Evolutionary conservation across 208 protist genomes (phyloP).

Genomic region (Crithidia thermophila): DNA sequence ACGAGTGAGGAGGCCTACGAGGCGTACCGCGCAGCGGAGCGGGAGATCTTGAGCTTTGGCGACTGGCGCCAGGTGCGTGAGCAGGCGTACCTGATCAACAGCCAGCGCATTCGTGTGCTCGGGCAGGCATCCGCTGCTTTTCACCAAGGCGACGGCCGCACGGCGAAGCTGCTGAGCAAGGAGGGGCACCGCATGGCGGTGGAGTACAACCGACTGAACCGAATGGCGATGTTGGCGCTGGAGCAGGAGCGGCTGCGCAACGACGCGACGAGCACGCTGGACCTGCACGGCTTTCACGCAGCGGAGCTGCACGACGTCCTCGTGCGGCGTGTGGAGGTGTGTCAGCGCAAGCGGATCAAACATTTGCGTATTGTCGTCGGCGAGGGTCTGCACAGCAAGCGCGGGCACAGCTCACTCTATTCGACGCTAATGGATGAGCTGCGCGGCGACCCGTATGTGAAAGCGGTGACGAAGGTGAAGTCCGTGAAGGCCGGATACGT

Average conservation of each 20-base stretch:
- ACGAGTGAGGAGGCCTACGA: conserved; percentile 36
- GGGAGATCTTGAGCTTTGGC: conserved; percentile 49
- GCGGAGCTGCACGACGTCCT: conserved; percentile 74
- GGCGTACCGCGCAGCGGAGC: conserved; percentile 40
- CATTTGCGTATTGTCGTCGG: conserved; percentile 64
- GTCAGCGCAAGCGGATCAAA: conserved; percentile 42
- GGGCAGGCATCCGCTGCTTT: conserved; percentile 68
- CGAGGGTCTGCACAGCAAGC: conserved; percentile 65
- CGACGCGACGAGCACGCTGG: conserved; percentile 50
- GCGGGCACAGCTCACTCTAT: conserved; percentile 46
- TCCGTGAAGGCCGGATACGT: conserved; percentile 58
- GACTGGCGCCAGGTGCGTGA: conserved; percentile 83
- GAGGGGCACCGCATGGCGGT: conserved; percentile 57
- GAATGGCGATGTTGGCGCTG: conserved; percentile 79
- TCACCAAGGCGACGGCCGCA: conserved; percentile 45
- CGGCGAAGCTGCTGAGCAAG: conserved; percentile 56
- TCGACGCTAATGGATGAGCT: conserved; percentile 40
- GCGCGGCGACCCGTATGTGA: conserved; percentile 40
- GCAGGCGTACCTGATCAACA: conserved; percentile 68
- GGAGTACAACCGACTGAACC: conserved; percentile 82
- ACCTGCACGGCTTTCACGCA: conserved; percentile 85
- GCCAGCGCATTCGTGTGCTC: conserved; percentile 55
- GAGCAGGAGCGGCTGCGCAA: conserved; percentile 60
- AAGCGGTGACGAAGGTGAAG: conserved; percentile 20
- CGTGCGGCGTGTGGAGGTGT: conserved; percentile 65